Evolutionary conservation across 208 protist species (phyloP).

Genomic region (Acanthamoeba healyi): DNA sequence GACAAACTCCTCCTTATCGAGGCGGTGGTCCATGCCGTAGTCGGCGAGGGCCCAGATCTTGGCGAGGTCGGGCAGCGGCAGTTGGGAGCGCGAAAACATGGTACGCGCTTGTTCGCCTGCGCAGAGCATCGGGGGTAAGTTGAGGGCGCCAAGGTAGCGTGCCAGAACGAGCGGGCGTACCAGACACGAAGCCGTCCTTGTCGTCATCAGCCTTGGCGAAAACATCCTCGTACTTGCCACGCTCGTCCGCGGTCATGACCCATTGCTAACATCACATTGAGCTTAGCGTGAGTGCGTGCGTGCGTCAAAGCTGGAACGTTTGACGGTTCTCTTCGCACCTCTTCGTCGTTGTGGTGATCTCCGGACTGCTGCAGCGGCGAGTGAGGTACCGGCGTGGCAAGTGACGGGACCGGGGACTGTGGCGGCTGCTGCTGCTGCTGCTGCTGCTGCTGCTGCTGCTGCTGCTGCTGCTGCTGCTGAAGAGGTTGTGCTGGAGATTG

Average conservation of each 20-base stretch:
- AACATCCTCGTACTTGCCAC: slow-evolving; percentile 31
- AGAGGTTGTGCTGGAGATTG: too few relatives aligned
- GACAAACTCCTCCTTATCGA: slow-evolving; percentile 57
- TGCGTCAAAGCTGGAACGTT: too few relatives aligned
- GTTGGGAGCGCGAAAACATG: not conserved
- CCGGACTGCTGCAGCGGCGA: too few relatives aligned
- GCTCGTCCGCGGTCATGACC: not conserved
- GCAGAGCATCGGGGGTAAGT: not conserved
- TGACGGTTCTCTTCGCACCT: too few relatives aligned
- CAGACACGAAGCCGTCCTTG: slow-evolving; percentile 30
- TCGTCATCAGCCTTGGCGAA: slow-evolving; percentile 62
- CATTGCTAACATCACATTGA: not conserved
- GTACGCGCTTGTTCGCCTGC: not conserved
- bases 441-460: not conserved
- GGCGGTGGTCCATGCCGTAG: slow-evolving; percentile 16
- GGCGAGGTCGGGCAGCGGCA: slow-evolving; percentile 4
- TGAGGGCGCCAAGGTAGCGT: not conserved
- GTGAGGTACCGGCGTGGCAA: too few relatives aligned
- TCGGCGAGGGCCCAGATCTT: slow-evolving; percentile 67
- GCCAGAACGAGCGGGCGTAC: not conserved
- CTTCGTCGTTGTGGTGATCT: too few relatives aligned
- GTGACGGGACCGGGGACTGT: not conserved
- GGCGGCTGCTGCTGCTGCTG: not conserved
- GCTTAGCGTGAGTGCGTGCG: too few relatives aligned
- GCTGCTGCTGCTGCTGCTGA: not conserved